These are phyloP conservation scores for Plasmodium sp. DNA, from an alignment of 169 alveolate genomes.

Conservation along the genomic window DNA sequence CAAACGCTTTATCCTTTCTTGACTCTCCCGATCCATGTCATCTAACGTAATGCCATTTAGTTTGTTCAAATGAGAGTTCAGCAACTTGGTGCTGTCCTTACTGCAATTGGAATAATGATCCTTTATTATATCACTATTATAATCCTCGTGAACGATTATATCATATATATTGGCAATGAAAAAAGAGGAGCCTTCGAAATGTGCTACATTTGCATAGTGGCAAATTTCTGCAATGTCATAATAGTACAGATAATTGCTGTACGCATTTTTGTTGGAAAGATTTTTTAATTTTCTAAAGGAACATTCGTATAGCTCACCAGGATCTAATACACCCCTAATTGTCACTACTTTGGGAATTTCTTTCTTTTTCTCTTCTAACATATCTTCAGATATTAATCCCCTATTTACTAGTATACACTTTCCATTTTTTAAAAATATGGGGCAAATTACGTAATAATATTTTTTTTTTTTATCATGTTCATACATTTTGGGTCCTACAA, in stretches of 20 bases:
- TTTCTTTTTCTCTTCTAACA: conserved; percentile 67
- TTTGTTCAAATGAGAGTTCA: not conserved
- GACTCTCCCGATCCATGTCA: conserved; percentile 68
- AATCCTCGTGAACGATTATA: conserved; percentile 86
- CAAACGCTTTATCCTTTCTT: conserved; percentile 55
- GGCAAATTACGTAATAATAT: conserved; percentile 83
- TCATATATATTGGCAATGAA: conserved; percentile 85
- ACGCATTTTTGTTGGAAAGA: conserved; percentile 50
- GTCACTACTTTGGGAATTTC: conserved; percentile 87
- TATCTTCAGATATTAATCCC: conserved; percentile 83
- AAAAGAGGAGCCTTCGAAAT: conserved; percentile 71
- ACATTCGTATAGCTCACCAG: conserved; percentile 84
- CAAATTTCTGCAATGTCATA: conserved; percentile 82
- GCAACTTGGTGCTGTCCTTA: conserved; percentile 12
- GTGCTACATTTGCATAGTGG: conserved; percentile 74
- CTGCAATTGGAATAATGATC: conserved; percentile 11
- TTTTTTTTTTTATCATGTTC: conserved; percentile 70
- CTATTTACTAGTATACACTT: conserved; percentile 84
- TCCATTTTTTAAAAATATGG: conserved; percentile 87
- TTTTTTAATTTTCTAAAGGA: conserved; percentile 43
- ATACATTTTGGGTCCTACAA: conserved; percentile 87
- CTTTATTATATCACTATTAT: conserved; percentile 19
- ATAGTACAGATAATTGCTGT: conserved; percentile 78
- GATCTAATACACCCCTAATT: conserved; percentile 86
- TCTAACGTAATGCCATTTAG: conserved; percentile 9